Conservation (phyloP, 2,329 filamentous ascomycete genomes). For the Arachnopeziza araneosa region DNA sequence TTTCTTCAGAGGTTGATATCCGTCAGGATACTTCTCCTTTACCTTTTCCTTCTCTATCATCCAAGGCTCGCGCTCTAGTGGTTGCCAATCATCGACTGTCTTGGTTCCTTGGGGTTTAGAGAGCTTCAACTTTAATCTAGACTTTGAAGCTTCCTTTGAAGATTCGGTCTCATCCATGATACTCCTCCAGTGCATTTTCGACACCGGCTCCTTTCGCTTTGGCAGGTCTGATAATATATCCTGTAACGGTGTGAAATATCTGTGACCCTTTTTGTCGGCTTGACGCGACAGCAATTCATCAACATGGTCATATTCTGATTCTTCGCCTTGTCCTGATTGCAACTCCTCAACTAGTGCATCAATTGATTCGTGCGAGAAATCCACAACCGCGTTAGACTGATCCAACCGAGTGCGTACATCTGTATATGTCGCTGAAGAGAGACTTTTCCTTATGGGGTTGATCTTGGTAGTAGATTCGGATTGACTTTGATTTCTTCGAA, state of each 20-base stretch:
- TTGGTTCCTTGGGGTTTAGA: neutral
- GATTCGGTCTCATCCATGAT: neutral
- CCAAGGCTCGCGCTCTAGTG: slow-evolving; percentile 52
- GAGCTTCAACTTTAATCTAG: neutral
- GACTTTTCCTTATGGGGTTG: neutral
- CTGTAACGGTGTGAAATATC: neutral
- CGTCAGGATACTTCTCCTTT: slow-evolving; percentile 70
- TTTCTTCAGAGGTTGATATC: slow-evolving; percentile 79
- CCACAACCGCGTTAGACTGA: slow-evolving; percentile 27
- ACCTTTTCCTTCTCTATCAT: slow-evolving; percentile 68
- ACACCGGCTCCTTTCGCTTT: neutral
- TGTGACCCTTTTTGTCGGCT: neutral
- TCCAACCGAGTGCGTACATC: slow-evolving; percentile 6
- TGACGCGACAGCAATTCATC: neutral
- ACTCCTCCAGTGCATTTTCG: neutral
- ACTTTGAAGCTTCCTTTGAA: neutral
- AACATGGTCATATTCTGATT: neutral
- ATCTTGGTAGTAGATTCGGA: neutral
- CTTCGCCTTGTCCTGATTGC: neutral
- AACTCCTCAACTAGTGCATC: slow-evolving; percentile 27
- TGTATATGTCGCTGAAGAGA: neutral
- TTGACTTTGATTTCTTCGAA: neutral
- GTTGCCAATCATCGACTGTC: slow-evolving; percentile 7
- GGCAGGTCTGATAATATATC: slow-evolving; percentile 1
- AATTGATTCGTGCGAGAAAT: slow-evolving; percentile 33